Base-by-base conservation (phyloP, 768 basidiomycete genomes). In the Termitomyces sp. region DNA sequence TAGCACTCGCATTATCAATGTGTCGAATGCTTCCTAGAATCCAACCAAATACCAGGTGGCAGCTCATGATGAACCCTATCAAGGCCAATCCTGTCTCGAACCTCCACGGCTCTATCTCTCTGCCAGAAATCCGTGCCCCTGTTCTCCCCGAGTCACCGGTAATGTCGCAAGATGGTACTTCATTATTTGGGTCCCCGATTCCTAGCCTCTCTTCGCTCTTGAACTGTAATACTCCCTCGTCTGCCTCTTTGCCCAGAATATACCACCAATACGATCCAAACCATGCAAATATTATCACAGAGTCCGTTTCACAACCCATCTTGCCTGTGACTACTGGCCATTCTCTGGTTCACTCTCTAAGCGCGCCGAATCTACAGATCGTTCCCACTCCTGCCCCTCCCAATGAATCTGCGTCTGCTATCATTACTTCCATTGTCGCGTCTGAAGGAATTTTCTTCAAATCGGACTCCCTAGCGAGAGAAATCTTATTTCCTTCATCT, bases 131-230 rank as follows among this genome's bases (percentile, higher is more conserved):
- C 6, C 56, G 52, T 45, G 52, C 59, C 20, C 32, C 51, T 46
- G 38, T 47, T 29, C 55, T 60, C 12, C 34, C 59, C 9, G 56
- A 42, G 29, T 63, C 59, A 46, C 50, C 56, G 12, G 56, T 57
- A 34, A 42, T 49, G 15, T 51, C 57, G 25, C 29, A 36, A n/a
- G 29, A 47, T 11, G 48, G 50, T 7, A 57, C 57, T 43, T 52
- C 62, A n/a, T 53, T 59, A 37, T 58, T 61, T 46, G 53, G 52
- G 20, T 66, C 65, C 4, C 48, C 65, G 12, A 56, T 57, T 29
- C 65, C 65, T 3, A 66, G 65, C 57, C 65, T 63, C 53, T 66
- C 65, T 2, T 63, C 65, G 20, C 62, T 66, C 37, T 38, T 66
- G 42, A 59, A 63, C n/a, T 60, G 59, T 43, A 57, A 55, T 34